These are phyloP conservation scores for Penicillium odoratum DNA, from an alignment of 495 filamentous ascomycete genomes.

Conservation along the genomic window DNA sequence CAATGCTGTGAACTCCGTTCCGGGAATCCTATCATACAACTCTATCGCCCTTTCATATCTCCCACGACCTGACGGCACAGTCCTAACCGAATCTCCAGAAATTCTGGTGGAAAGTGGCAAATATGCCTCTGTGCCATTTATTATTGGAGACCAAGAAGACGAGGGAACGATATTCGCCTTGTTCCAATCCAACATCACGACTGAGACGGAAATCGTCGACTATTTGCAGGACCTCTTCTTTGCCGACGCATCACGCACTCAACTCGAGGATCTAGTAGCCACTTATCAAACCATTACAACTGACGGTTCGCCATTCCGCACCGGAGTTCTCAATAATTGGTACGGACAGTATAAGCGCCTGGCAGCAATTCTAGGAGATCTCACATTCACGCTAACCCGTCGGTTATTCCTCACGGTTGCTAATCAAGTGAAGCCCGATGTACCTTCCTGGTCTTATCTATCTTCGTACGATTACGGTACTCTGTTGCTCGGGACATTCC, in stretches of 20 bases:
- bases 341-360: slow-evolving; percentile 81
- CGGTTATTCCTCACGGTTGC: slow-evolving; percentile 53
- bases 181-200: slow-evolving; percentile 64
- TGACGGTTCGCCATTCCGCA: slow-evolving; percentile 66
- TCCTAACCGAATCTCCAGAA: slow-evolving; percentile 57
- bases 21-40: slow-evolving; percentile 60
- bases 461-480: slow-evolving; percentile 66
- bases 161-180: slow-evolving; percentile 65
- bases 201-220: slow-evolving; percentile 52
- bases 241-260: slow-evolving; percentile 39
- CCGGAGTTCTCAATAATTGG: slow-evolving; percentile 58
- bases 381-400: slow-evolving; percentile 64
- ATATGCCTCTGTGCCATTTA: slow-evolving; percentile 60
- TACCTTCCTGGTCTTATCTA: slow-evolving; percentile 71
- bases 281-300: slow-evolving; percentile 52
- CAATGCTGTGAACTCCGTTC: slow-evolving; percentile 65
- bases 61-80: slow-evolving; percentile 62
- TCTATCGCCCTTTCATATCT: slow-evolving; percentile 65
- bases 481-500: slow-evolving; percentile 71
- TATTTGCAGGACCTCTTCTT: slow-evolving; percentile 62
- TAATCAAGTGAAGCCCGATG: slow-evolving; percentile 45
- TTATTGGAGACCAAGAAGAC: slow-evolving; percentile 60
- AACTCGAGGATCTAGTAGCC: slow-evolving; percentile 54
- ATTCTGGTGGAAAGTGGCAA: slow-evolving; percentile 44
- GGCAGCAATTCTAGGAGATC: slow-evolving; percentile 71